A percentile compares a stretch with the other conserved stretches of the same genome.
These are phyloP conservation scores for Colletotrichum truncatum DNA, from an alignment of 2,329 filamentous ascomycete species.

Conservation along the genomic window DNA sequence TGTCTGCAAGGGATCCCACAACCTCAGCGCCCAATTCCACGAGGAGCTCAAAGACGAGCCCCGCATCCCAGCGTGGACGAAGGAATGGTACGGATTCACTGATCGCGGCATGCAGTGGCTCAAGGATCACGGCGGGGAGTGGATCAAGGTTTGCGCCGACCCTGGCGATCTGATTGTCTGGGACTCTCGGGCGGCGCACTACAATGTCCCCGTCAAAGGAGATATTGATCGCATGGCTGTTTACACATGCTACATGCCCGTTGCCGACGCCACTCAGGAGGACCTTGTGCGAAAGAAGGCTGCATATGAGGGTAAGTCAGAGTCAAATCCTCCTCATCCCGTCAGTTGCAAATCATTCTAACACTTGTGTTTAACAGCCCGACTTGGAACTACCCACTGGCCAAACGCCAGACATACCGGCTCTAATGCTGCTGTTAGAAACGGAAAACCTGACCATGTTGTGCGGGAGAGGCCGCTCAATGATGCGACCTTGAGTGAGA, in stretches of 20 bases:
- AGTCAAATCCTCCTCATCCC: neutral
- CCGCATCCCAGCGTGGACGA: slow-evolving; percentile 44
- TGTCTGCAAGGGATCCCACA: slow-evolving; percentile 41
- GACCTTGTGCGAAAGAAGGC: slow-evolving; percentile 51
- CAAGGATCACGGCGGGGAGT: slow-evolving; percentile 40
- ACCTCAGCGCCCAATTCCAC: slow-evolving; percentile 45
- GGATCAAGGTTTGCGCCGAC: slow-evolving; percentile 49
- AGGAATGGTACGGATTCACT: slow-evolving; percentile 46
- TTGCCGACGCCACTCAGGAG: slow-evolving; percentile 47
- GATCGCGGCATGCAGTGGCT: slow-evolving; percentile 47
- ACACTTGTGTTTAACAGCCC: slow-evolving; percentile 7
- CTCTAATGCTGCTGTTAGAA: slow-evolving; percentile 30
- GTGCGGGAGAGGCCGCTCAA: slow-evolving; percentile 48
- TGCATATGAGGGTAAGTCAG: slow-evolving; percentile 43
- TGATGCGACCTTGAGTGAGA: slow-evolving; percentile 48
- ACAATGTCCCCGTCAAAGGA: slow-evolving; percentile 46
- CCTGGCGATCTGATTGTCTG: slow-evolving; percentile 54
- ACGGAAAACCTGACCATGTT: slow-evolving; percentile 40
- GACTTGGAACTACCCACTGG: slow-evolving; percentile 53
- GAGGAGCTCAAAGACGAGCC: slow-evolving; percentile 43
- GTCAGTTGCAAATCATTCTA: accelerated
- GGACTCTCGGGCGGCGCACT: slow-evolving; percentile 58
- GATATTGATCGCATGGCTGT: slow-evolving; percentile 42
- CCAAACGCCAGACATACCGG: slow-evolving; percentile 48
- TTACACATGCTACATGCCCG: slow-evolving; percentile 53